Percentiles rank a stretch among this genome's conserved stretches.
Evolutionary conservation across 495 filamentous ascomycete species (phyloP).

Genomic region (Neurospora pannonica): DNA sequence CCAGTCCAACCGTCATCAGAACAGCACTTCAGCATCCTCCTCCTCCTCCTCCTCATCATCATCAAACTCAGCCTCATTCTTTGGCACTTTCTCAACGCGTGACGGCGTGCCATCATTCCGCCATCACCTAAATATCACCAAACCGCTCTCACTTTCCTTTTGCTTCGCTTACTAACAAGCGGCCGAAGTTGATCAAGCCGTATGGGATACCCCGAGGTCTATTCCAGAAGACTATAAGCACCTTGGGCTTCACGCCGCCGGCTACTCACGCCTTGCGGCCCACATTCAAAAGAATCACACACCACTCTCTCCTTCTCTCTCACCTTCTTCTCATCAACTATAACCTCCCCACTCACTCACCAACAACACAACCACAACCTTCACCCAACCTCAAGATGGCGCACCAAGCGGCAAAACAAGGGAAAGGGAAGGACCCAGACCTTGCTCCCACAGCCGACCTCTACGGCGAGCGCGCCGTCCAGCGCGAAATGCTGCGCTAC

Average conservation of each 20-base stretch:
- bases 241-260: too few species aligned
- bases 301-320: background rate
- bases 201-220: too few species aligned
- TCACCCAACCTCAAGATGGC: background rate
- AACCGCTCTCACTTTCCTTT: background rate
- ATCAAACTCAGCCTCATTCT: background rate
- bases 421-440: background rate
- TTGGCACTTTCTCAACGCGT: background rate
- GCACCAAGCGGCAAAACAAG: background rate
- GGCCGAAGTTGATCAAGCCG: too few species aligned
- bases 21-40: background rate
- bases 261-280: background rate
- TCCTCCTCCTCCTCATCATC: background rate
- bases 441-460: background rate
- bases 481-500: background rate
- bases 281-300: background rate
- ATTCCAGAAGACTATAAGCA: too few species aligned
- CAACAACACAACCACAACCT: background rate
- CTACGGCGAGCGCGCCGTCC: background rate
- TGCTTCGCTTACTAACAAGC: background rate
- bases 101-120: background rate
- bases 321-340: background rate
- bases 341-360: background rate
- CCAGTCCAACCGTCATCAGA: constrained; percentile 9
- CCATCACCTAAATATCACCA: background rate